Evolutionary conservation across 257 asterid species (phyloP).

Genomic region (Solanum medicagineum): DNA sequence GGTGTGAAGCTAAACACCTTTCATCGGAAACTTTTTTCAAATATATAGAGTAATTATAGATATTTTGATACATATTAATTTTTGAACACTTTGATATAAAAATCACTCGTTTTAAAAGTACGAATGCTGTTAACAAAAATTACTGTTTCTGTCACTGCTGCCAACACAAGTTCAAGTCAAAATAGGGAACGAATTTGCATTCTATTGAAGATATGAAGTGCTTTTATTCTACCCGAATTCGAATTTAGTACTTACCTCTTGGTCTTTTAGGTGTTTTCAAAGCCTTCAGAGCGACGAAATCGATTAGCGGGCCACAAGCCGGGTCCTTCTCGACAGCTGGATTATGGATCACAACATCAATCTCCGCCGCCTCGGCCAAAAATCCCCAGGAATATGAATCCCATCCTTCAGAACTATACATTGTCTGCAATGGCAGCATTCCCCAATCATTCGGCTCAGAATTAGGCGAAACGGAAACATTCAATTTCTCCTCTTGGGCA

Average conservation of each 20-base stretch:
- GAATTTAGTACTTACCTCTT: not conserved
- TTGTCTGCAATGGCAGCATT: slow-evolving; percentile 5
- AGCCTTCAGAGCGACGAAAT: slow-evolving; percentile 9
- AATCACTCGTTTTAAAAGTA: no score
- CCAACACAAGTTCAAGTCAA: no score
- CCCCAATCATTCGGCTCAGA: not conserved
- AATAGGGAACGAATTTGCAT: no score
- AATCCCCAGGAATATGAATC: slow-evolving; percentile 7
- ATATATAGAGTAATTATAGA: no score
- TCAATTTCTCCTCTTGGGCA: slow-evolving; percentile 11
- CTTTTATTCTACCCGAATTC: no score
- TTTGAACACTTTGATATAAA: no score
- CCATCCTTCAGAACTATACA: slow-evolving; percentile 13
- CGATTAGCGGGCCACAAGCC: slow-evolving; percentile 13
- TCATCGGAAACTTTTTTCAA: no score
- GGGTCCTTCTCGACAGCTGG: slow-evolving; percentile 10
- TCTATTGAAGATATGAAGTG: no score
- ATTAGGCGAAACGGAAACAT: slow-evolving; percentile 5
- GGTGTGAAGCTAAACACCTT: no score
- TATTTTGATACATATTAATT: no score
- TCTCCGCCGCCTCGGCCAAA: not conserved
- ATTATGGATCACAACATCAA: slow-evolving; percentile 1
- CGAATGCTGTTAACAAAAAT: no score
- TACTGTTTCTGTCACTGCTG: no score
- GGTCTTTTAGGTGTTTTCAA: not conserved